Conservation (phyloP, 108 stramenopile species). For the Nitzschia putrida region DNA sequence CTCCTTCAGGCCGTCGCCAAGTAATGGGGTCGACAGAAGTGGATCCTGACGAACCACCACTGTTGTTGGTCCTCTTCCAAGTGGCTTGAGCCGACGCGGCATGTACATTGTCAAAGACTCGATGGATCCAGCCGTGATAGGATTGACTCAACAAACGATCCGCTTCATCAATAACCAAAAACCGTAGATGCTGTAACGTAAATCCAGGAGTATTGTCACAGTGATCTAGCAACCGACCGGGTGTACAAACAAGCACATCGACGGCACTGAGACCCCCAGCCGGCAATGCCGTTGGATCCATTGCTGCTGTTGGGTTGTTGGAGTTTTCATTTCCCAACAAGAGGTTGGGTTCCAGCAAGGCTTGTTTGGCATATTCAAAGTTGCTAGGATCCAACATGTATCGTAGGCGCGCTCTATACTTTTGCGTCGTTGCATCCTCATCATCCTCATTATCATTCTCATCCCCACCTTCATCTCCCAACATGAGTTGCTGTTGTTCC, state of each 20-base stretch:
- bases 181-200: constrained; percentile 87
- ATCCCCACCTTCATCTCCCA: constrained; percentile 20
- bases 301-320: not conserved
- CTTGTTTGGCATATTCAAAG: constrained; percentile 32
- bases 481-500: constrained; percentile 66
- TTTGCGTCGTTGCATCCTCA: not conserved
- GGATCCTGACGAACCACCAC: not conserved
- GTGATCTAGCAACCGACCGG: constrained; percentile 92
- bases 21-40: constrained; percentile 14
- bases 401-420: constrained; percentile 11
- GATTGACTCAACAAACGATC: constrained; percentile 90
- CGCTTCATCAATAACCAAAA: constrained; percentile 94
- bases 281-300: constrained; percentile 12
- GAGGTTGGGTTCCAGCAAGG: constrained; percentile 13
- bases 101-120: constrained; percentile 68
- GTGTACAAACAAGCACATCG: constrained; percentile 95
- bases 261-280: constrained; percentile 52
- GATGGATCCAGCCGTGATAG: constrained; percentile 91
- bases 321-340: not conserved
- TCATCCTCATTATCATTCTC: not conserved
- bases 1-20: constrained; percentile 4
- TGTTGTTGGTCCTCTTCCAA: not conserved
- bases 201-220: constrained; percentile 92
- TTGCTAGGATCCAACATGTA: constrained; percentile 45
- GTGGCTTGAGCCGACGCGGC: constrained; percentile 18